Evolutionary conservation across 192 early-diverging fungal species (phyloP), one percentile per base, ranked within the genome.

Genomic region (Chytriomyces sp.): DNA sequence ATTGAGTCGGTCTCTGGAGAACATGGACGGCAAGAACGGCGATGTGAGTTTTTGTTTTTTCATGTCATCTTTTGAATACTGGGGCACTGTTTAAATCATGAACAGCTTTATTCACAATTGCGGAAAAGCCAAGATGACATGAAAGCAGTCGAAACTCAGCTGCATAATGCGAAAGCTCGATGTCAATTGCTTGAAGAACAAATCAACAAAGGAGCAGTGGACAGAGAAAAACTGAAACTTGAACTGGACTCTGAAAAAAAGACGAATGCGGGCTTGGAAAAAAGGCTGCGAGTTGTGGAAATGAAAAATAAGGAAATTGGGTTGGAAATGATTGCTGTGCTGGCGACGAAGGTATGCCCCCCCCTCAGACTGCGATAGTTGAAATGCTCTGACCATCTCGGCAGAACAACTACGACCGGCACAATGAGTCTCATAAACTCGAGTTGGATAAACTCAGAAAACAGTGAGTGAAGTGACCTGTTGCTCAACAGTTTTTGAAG

Each of bases 251-350:
- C 64, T 6, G 35, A 43, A 23, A 18, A 23, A 13, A 68, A 68
- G 46, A 45, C 26, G n/a, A 35, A 13, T 28, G 20, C 57, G 9
- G 28, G 44, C 2, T 47, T 73, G 43, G 45, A 43, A 13, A 44
- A 9, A 5, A 61, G 45, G 24, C 13, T 73, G 10, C 7, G 44
- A 45, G 20, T 49, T 43, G n/a, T 73, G 53, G 71, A 73, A 43
- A 16, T 73, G 59, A 73, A 73, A 62, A 73, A 73, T 43, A 73
- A 73, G 26, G 71, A 73, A 45, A 18, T 73, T 26, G 62, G 24
- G 7, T 16, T 73, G 23, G 71, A 73, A 44, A 26, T 73, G 16
- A 45, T 73, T 45, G 71, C 59, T 6, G 28, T 73, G 7, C 4
- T 73, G 61, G 49, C n/a, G 8, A 63, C n/a, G 3, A 73, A 73